A percentile compares a stretch with the other conserved stretches of the same genome.
Evolutionary conservation across 345 rosid species (phyloP).

Genomic region (Populus simonii): DNA sequence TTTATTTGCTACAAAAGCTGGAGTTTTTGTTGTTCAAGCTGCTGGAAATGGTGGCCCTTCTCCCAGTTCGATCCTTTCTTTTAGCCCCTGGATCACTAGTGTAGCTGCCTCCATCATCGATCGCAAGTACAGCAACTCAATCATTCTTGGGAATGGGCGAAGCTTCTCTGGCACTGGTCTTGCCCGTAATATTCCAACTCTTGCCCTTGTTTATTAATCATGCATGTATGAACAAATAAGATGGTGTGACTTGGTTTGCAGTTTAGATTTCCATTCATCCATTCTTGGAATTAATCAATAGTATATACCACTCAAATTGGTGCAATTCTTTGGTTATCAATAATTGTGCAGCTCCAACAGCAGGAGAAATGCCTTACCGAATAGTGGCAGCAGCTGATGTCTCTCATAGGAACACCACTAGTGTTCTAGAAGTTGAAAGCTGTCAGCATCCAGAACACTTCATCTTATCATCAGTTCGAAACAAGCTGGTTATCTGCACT

Average conservation of each 20-base stretch:
- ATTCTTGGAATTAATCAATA: background rate
- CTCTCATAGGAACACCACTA: conserved; percentile 27
- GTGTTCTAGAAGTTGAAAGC: conserved; percentile 31
- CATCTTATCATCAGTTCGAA: conserved; percentile 28
- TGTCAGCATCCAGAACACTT: conserved; percentile 38
- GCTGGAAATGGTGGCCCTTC: conserved; percentile 52
- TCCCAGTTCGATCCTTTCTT: conserved; percentile 45
- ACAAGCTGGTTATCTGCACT: conserved; percentile 45
- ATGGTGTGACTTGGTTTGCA: background rate
- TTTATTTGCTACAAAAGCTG: conserved; percentile 46
- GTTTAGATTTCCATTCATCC: background rate
- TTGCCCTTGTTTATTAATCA: background rate
- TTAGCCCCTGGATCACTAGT: conserved; percentile 53
- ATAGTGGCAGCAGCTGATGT: conserved; percentile 49
- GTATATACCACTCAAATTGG: background rate
- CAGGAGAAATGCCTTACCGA: conserved; percentile 23
- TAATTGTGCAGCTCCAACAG: conserved; percentile 41
- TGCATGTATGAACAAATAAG: background rate
- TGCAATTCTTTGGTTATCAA: background rate
- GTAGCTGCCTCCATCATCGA: conserved; percentile 48
- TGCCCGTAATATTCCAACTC: conserved; percentile 33
- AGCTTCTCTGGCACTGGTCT: conserved; percentile 41
- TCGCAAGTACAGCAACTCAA: conserved; percentile 35
- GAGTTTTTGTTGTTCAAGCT: conserved; percentile 49
- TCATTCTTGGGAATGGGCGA: conserved; percentile 36